Percentiles rank a stretch among this genome's conserved stretches.
Conservation (phyloP, 2,329 filamentous ascomycete species). For the Pestalotiopsis sp. region DNA sequence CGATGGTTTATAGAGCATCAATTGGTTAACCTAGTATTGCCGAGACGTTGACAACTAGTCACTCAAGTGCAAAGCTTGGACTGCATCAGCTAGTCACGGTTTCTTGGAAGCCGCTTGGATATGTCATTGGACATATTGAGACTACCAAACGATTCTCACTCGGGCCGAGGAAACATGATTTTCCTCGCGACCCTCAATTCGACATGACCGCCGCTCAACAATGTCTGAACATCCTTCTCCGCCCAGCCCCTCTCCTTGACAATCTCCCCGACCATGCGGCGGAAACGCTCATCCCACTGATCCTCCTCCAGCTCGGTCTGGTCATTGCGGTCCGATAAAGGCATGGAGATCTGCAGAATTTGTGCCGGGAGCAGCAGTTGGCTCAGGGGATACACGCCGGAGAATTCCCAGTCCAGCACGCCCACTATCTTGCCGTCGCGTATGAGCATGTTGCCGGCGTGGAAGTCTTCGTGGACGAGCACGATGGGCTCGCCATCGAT, state of each 20-base stretch:
- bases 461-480: slow-evolving; percentile 14
- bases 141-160: not conserved
- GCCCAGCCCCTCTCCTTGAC: not conserved
- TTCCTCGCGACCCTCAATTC: not conserved
- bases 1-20: too few relatives aligned
- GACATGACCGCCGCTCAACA: not conserved
- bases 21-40: too few relatives aligned
- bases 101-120: not conserved
- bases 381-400: slow-evolving; percentile 15
- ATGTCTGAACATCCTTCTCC: not conserved
- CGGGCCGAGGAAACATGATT: not conserved
- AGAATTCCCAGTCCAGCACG: slow-evolving; percentile 16
- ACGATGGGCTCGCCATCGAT: slow-evolving; percentile 15
- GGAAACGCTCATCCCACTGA: not conserved
- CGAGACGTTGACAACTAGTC: too few relatives aligned
- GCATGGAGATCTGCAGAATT: not conserved
- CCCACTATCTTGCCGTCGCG: slow-evolving; percentile 6
- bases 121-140: not conserved
- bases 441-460: slow-evolving; percentile 14
- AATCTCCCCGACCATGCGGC: not conserved
- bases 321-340: not conserved
- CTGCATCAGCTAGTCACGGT: too few relatives aligned
- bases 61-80: too few relatives aligned
- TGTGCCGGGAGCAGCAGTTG: not conserved
- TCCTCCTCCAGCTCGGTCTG: not conserved